These are phyloP conservation scores for Candida tibetensis DNA, from an alignment of 805 yeast species.

Conservation along the genomic window DNA sequence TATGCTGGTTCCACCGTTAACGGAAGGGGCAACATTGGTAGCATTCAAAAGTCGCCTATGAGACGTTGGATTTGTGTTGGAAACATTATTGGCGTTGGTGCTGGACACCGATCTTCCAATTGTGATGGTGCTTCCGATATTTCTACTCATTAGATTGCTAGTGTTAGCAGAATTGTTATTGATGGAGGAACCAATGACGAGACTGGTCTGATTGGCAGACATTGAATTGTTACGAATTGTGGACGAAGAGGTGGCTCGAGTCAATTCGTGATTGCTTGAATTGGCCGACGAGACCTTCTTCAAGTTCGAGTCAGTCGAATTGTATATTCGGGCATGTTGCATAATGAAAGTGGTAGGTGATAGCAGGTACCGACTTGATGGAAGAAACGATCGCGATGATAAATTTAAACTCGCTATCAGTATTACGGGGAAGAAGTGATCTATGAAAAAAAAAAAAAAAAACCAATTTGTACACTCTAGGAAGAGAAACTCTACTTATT, in stretches of 20 bases:
- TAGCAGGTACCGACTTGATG: too few species aligned
- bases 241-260: conserved; percentile 4
- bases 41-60: not conserved
- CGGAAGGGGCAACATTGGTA: not conserved
- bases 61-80: not conserved
- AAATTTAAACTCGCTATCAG: too few species aligned
- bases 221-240: conserved; percentile 7
- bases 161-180: conserved; percentile 1
- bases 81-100: not conserved
- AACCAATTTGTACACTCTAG: too few species aligned
- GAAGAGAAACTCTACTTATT: too few species aligned
- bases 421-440: too few species aligned
- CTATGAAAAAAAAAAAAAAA: too few species aligned
- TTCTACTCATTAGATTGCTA: conserved; percentile 15
- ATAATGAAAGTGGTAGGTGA: conserved; percentile 12
- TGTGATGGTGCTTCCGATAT: conserved; percentile 23
- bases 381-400: too few species aligned
- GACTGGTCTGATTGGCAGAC: conserved; percentile 20
- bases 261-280: not conserved
- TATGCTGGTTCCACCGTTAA: not conserved
- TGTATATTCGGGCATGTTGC: conserved; percentile 32
- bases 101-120: conserved; percentile 14
- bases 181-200: conserved; percentile 10
- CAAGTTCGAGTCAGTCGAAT: conserved; percentile 2
- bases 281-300: not conserved